Conservation (phyloP, 2,329 filamentous ascomycete genomes). For the Pezicula radicicola region DNA sequence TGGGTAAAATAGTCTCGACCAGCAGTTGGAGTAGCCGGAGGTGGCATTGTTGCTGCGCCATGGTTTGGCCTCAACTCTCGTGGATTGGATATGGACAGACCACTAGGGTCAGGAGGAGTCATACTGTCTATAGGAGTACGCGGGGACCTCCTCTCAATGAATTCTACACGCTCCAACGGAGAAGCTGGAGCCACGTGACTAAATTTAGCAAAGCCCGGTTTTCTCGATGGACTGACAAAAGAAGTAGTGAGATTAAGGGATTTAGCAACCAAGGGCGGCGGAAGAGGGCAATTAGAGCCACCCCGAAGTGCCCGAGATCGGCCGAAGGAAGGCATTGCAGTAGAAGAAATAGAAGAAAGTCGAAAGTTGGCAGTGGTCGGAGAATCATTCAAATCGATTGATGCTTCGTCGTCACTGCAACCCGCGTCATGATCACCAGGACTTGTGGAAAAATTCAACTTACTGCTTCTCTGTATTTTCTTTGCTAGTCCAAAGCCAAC, state of each 20-base stretch:
- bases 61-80: slow-evolving; percentile 24
- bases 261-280: slow-evolving; percentile 20
- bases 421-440: slow-evolving; percentile 19
- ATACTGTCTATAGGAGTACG: slow-evolving; percentile 77
- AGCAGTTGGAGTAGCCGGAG: slow-evolving; percentile 79
- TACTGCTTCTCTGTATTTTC: slow-evolving; percentile 30
- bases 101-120: slow-evolving; percentile 75
- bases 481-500: slow-evolving; percentile 21
- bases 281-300: slow-evolving; percentile 21
- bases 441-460: slow-evolving; percentile 29
- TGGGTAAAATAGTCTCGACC: slow-evolving; percentile 51
- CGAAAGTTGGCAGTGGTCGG: slow-evolving; percentile 31
- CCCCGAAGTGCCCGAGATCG: slow-evolving; percentile 31
- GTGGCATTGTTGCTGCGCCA: slow-evolving; percentile 38
- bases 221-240: slow-evolving; percentile 30
- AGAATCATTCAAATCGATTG: slow-evolving; percentile 26
- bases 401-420: slow-evolving; percentile 22
- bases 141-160: slow-evolving; percentile 52
- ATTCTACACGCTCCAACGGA: slow-evolving; percentile 55
- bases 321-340: slow-evolving; percentile 37
- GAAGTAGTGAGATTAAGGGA: slow-evolving; percentile 26
- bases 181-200: slow-evolving; percentile 52
- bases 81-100: slow-evolving; percentile 74
- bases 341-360: slow-evolving; percentile 28
- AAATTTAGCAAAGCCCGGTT: slow-evolving; percentile 50